phyloP scores from a whole-genome alignment of 345 rosid species.

The Limnanthes douglasii region DNA sequence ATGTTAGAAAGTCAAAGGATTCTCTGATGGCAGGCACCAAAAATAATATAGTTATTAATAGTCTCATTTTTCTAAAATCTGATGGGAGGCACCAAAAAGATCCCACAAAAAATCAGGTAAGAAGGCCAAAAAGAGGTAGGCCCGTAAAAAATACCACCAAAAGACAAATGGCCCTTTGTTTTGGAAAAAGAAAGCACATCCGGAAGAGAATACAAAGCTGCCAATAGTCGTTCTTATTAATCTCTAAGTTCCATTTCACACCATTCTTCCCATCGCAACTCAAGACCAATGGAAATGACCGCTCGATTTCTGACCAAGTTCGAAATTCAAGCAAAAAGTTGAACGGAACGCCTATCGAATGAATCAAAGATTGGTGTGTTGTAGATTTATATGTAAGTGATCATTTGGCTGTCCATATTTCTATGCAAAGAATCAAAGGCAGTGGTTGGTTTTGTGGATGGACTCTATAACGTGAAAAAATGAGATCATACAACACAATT shows the following conservation, averaged over 20 bases:
- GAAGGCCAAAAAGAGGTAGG: slow-evolving; percentile 91
- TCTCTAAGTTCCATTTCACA: slow-evolving; percentile 65
- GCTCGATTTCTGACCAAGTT: slow-evolving; percentile 29
- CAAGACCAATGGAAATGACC: slow-evolving; percentile 67
- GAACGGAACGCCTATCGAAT: slow-evolving; percentile 34
- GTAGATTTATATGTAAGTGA: slow-evolving; percentile 80
- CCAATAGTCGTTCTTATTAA: slow-evolving; percentile 83
- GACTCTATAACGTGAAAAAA: slow-evolving; percentile 72
- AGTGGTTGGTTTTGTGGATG: slow-evolving; percentile 96
- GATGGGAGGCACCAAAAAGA: slow-evolving; percentile 67
- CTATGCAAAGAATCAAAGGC: slow-evolving; percentile 89
- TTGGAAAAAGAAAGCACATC: slow-evolving; percentile 62
- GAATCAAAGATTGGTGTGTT: slow-evolving; percentile 80
- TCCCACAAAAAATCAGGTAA: slow-evolving; percentile 78
- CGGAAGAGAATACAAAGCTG: slow-evolving; percentile 63
- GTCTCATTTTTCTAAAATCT: slow-evolving; percentile 27
- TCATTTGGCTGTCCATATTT: slow-evolving; percentile 50
- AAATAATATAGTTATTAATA: too few relatives aligned
- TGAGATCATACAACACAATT: slow-evolving; percentile 98
- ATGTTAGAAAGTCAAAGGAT: slow-evolving; percentile 27
- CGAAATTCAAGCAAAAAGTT: slow-evolving; percentile 38
- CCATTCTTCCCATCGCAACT: slow-evolving; percentile 71
- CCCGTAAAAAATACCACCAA: slow-evolving; percentile 46
- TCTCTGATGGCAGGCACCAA: slow-evolving; percentile 39
- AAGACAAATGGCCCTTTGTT: slow-evolving; percentile 43